phyloP scores from a whole-genome alignment of 805 yeast species.

The Myxozyma lipomycoides region DNA sequence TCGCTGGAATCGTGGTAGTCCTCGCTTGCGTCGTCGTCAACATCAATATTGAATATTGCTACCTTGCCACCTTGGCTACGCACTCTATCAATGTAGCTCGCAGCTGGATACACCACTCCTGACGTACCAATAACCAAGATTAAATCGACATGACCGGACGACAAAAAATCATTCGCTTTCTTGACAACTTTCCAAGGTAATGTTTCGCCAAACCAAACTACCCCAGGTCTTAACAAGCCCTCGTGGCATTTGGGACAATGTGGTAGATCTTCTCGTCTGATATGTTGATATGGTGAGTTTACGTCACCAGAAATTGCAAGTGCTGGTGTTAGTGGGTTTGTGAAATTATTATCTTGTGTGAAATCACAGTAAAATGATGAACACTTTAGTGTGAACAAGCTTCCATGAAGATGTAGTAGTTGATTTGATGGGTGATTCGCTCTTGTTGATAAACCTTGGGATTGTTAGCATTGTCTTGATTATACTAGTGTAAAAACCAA shows the following conservation, averaged over 20 bases:
- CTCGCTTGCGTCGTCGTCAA: conserved; percentile 5
- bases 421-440: conserved; percentile 55
- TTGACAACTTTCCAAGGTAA: conserved; percentile 62
- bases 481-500: not conserved
- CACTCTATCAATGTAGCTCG: conserved; percentile 80
- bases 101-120: conserved; percentile 86
- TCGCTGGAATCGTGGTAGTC: not conserved
- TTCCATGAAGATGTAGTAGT: conserved; percentile 76
- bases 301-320: conserved; percentile 40
- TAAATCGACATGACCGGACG: conserved; percentile 57
- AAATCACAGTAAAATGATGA: conserved; percentile 71
- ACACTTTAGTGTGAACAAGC: conserved; percentile 66
- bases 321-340: conserved; percentile 58
- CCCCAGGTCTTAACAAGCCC: conserved; percentile 76
- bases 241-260: conserved; percentile 70
- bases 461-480: not conserved
- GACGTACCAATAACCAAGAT: conserved; percentile 82
- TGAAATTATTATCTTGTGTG: conserved; percentile 48
- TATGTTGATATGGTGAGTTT: conserved; percentile 38
- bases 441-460: conserved; percentile 42
- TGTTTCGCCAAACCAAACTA: conserved; percentile 94
- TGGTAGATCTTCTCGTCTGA: conserved; percentile 57
- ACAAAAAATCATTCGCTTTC: conserved; percentile 66
- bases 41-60: conserved; percentile 76
- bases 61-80: conserved; percentile 69